Evolutionary conservation across 2,329 filamentous ascomycete species (phyloP).

Genomic region (Emergomyces orientalis): DNA sequence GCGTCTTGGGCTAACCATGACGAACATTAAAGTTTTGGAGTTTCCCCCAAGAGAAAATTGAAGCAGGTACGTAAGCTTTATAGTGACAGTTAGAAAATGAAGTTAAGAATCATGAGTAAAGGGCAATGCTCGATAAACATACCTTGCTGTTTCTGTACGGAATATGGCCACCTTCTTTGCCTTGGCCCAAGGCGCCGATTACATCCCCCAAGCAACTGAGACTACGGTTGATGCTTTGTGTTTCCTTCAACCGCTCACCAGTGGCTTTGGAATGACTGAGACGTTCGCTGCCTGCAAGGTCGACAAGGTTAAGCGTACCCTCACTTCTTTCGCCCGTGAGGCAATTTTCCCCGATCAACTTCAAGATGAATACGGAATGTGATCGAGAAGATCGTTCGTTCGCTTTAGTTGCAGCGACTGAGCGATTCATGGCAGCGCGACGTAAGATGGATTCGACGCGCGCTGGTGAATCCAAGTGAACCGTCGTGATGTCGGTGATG

Average conservation of each 20-base stretch:
- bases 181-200: constrained; percentile 81
- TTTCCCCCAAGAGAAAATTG: constrained; percentile 93
- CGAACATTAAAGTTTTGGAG: constrained; percentile 97
- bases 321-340: constrained; percentile 77
- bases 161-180: constrained; percentile 67
- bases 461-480: constrained; percentile 66
- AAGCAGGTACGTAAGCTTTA: constrained; percentile 78
- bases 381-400: constrained; percentile 92
- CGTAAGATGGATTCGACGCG: constrained; percentile 72
- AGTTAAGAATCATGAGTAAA: not conserved
- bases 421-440: constrained; percentile 74
- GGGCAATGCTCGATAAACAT: constrained; percentile 20
- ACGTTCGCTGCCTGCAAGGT: constrained; percentile 86
- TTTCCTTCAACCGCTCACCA: constrained; percentile 82
- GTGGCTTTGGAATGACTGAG: constrained; percentile 79
- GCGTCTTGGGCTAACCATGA: constrained; percentile 91
- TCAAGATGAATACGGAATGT: constrained; percentile 91
- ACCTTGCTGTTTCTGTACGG: constrained; percentile 94
- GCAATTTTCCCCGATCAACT: constrained; percentile 55
- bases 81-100: not conserved
- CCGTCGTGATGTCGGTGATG: constrained; percentile 69
- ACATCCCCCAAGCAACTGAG: constrained; percentile 88
- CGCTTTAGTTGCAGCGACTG: constrained; percentile 91
- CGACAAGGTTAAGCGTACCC: constrained; percentile 89
- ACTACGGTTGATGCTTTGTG: constrained; percentile 94